phyloP scores from a whole-genome alignment of 352 stramenopile species.

The Phytophthora tentaculata region DNA sequence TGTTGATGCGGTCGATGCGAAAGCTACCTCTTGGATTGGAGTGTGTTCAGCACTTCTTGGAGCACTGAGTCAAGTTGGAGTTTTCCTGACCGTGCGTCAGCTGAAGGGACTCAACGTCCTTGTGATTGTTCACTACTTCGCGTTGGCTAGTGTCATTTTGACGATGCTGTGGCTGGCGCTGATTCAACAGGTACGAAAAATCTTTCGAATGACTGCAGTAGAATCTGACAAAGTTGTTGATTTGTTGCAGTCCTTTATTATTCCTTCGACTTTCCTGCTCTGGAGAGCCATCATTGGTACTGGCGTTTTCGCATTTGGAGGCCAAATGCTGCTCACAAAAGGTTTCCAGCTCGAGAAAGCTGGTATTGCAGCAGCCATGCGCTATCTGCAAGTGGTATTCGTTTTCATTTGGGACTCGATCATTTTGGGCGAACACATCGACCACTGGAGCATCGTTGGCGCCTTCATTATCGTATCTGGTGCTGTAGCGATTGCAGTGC shows the following conservation, averaged over 20 bases:
- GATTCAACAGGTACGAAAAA: slow-evolving; percentile 44
- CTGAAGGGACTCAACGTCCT: slow-evolving; percentile 50
- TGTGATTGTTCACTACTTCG: slow-evolving; percentile 65
- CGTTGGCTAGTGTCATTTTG: slow-evolving; percentile 46
- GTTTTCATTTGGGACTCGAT: slow-evolving; percentile 66
- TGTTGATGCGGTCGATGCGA: slow-evolving; percentile 14
- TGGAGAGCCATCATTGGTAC: slow-evolving; percentile 52
- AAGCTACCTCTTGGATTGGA: slow-evolving; percentile 32
- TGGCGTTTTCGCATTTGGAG: slow-evolving; percentile 49
- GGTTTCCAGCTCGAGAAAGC: slow-evolving; percentile 77
- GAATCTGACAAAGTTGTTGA: neutral
- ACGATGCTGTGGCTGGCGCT: slow-evolving; percentile 45
- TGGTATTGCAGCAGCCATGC: slow-evolving; percentile 67
- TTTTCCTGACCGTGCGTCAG: slow-evolving; percentile 57
- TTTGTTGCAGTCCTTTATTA: slow-evolving; percentile 11
- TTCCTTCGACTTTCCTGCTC: slow-evolving; percentile 38
- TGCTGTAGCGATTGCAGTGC: slow-evolving; percentile 54
- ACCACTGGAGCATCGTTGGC: slow-evolving; percentile 62
- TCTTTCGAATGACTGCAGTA: neutral
- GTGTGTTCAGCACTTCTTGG: slow-evolving; percentile 46
- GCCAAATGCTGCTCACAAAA: slow-evolving; percentile 63
- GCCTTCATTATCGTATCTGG: slow-evolving; percentile 56
- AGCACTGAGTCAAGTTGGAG: slow-evolving; percentile 48
- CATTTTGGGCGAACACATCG: slow-evolving; percentile 62
- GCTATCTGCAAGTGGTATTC: slow-evolving; percentile 70